These are phyloP conservation scores for Euclidium syriacum DNA, from an alignment of 345 rosid species.

Conservation along the genomic window DNA sequence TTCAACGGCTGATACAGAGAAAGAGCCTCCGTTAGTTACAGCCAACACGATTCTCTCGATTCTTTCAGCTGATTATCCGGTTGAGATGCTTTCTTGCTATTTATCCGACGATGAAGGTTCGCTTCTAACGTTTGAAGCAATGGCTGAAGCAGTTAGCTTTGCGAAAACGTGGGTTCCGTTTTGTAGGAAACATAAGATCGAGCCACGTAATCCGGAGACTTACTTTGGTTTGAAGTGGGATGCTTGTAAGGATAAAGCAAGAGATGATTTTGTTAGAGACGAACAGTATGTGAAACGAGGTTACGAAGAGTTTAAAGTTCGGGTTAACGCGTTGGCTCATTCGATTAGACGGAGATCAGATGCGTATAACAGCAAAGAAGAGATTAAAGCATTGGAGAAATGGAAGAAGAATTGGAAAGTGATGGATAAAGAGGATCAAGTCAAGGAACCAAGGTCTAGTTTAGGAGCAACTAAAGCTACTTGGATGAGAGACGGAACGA, in stretches of 20 bases:
- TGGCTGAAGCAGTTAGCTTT: conserved; percentile 91
- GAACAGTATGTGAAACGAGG: conserved; percentile 64
- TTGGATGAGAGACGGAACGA: conserved; percentile 83
- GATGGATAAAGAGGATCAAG: conserved; percentile 28
- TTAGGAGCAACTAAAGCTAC: conserved; percentile 70
- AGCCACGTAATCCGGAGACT: conserved; percentile 81
- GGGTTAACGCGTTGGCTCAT: conserved; percentile 58
- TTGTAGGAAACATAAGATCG: conserved; percentile 66
- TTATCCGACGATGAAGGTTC: conserved; percentile 86
- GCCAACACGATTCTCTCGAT: conserved; percentile 85
- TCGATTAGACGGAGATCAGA: conserved; percentile 69
- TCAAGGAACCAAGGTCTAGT: conserved; percentile 39
- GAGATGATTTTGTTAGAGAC: conserved; percentile 69
- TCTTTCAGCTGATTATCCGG: conserved; percentile 66
- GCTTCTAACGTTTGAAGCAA: conserved; percentile 80
- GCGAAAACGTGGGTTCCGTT: conserved; percentile 86
- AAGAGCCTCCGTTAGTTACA: conserved; percentile 77
- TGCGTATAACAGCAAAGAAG: conserved; percentile 69
- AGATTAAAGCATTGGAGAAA: conserved; percentile 58
- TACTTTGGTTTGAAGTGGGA: conserved; percentile 67
- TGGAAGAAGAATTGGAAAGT: conserved; percentile 49
- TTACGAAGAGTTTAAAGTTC: conserved; percentile 80
- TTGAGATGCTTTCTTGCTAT: conserved; percentile 77
- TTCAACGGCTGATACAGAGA: conserved; percentile 82
- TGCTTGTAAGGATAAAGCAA: conserved; percentile 71